Evolutionary conservation across 257 asterid genomes (phyloP).

Genomic region (Marsdenia floribunda): DNA sequence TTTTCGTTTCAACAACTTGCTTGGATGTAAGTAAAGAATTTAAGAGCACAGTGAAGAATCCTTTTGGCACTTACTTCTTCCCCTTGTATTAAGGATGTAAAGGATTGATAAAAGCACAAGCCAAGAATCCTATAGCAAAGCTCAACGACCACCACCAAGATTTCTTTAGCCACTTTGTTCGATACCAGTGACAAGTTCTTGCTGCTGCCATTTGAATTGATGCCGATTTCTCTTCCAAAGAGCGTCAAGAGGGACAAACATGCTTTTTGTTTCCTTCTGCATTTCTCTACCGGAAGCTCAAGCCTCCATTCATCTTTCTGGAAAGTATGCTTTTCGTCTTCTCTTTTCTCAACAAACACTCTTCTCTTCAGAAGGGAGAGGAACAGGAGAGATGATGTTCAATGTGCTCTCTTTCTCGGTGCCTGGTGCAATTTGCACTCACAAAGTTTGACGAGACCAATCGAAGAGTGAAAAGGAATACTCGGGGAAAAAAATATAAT

Average conservation of each 20-base stretch:
- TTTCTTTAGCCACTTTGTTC: background rate
- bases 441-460: background rate
- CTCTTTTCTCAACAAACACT: background rate
- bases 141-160: too few species aligned
- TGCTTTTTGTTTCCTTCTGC: background rate
- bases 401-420: background rate
- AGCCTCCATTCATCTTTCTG: background rate
- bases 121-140: too few species aligned
- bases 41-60: background rate
- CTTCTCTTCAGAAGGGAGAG: too few species aligned
- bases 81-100: too few species aligned
- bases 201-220: background rate
- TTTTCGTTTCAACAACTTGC: too few species aligned
- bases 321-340: background rate
- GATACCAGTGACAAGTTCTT: background rate
- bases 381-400: background rate
- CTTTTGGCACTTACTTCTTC: too few species aligned
- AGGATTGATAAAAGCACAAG: too few species aligned
- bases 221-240: background rate
- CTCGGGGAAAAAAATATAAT: background rate
- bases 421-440: background rate
- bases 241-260: background rate
- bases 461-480: background rate
- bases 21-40: background rate
- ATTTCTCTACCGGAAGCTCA: background rate